Conservation (phyloP, 2,329 filamentous ascomycete species). For the Beauveria caledonica region DNA sequence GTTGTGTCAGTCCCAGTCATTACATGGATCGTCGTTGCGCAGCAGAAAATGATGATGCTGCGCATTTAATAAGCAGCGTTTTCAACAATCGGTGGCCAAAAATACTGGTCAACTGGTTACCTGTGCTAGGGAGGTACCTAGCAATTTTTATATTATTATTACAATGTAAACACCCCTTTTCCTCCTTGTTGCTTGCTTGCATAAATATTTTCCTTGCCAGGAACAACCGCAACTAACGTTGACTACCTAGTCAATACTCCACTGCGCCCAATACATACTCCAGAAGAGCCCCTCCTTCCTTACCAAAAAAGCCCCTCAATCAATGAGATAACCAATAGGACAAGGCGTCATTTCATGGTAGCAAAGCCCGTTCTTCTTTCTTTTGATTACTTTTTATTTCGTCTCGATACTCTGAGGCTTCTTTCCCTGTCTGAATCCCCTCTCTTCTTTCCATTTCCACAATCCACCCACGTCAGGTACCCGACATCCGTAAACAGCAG, state of each 20-base stretch:
- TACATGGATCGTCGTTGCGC: not conserved
- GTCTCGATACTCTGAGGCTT: not conserved
- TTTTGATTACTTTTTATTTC: not conserved
- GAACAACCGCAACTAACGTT: not conserved
- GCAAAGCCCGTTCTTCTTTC: not conserved
- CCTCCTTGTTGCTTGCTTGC: no score
- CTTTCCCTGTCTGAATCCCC: not conserved
- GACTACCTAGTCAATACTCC: not conserved
- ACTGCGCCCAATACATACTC: not conserved
- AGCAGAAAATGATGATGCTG: not conserved
- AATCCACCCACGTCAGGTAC: not conserved
- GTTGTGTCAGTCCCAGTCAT: not conserved
- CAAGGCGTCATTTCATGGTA: not conserved
- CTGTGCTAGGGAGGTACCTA: not conserved
- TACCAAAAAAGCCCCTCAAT: not conserved
- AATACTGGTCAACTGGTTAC: not conserved
- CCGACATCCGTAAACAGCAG: not conserved
- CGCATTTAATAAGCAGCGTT: not conserved
- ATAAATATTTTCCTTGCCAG: no score
- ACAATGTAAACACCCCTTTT: no score
- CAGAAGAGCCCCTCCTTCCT: not conserved
- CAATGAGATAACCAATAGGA: not conserved
- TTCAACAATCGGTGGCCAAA: not conserved
- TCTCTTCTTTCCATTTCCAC: not conserved
- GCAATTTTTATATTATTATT: not conserved